Evolutionary conservation across 2,329 filamentous ascomycete species (phyloP).

Genomic region (Amauroascus verrucosus): DNA sequence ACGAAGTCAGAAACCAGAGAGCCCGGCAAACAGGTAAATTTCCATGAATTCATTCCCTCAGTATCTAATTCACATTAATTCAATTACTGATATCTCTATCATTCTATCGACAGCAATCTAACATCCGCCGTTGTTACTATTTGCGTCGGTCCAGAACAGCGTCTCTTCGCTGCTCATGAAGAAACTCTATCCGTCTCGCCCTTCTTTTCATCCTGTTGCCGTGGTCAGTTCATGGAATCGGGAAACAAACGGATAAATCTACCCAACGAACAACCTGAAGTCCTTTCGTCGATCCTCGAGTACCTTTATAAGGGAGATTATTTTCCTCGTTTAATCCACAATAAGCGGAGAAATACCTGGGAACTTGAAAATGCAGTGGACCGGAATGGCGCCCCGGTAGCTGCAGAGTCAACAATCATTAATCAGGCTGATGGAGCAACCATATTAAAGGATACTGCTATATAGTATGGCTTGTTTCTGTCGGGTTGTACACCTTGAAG

Average conservation of each 20-base stretch:
- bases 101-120: slow-evolving; percentile 37
- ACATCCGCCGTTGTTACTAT: slow-evolving; percentile 67
- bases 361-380: slow-evolving; percentile 58
- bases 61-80: too few relatives aligned
- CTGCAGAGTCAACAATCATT: slow-evolving; percentile 55
- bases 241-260: slow-evolving; percentile 63
- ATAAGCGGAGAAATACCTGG: slow-evolving; percentile 71
- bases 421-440: slow-evolving; percentile 54
- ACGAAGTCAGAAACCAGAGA: slow-evolving; percentile 22
- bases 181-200: slow-evolving; percentile 68
- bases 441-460: slow-evolving; percentile 76
- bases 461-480: slow-evolving; percentile 49
- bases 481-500: neutral
- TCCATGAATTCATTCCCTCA: neutral
- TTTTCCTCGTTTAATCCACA: slow-evolving; percentile 70
- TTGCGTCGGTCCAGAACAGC: slow-evolving; percentile 67
- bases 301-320: slow-evolving; percentile 94
- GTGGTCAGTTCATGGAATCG: slow-evolving; percentile 52
- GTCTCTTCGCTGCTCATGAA: slow-evolving; percentile 86
- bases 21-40: slow-evolving; percentile 30
- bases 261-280: slow-evolving; percentile 76
- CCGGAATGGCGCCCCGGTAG: slow-evolving; percentile 25
- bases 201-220: slow-evolving; percentile 61
- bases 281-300: slow-evolving; percentile 82
- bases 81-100: slow-evolving; percentile 1